These are phyloP conservation scores for Colletotrichum costaricense DNA, from an alignment of 2,329 filamentous ascomycete genomes.

Conservation along the genomic window DNA sequence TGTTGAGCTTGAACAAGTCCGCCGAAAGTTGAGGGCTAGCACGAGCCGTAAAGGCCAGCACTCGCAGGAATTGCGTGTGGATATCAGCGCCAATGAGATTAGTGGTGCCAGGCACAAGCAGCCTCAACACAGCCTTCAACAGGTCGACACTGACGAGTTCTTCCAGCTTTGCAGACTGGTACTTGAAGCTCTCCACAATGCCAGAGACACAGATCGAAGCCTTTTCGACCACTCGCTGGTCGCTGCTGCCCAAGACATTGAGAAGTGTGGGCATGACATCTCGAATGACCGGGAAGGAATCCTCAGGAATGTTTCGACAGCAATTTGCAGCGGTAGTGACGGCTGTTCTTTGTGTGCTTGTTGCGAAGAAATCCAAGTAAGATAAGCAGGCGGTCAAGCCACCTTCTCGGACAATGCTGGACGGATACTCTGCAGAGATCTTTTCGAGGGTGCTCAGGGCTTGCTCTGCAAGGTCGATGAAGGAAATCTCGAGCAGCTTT, in stretches of 20 bases:
- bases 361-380: constrained; percentile 97
- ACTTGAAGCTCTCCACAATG: constrained; percentile 97
- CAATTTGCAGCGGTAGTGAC: constrained; percentile 98
- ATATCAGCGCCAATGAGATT: constrained; percentile 95
- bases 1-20: constrained; percentile 94
- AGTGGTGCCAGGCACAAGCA: constrained; percentile 92
- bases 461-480: constrained; percentile 97
- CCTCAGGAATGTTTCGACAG: constrained; percentile 94
- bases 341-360: constrained; percentile 94
- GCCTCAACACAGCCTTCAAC: constrained; percentile 83
- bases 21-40: constrained; percentile 89
- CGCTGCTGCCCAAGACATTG: constrained; percentile 89
- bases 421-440: constrained; percentile 95
- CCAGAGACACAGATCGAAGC: constrained; percentile 94
- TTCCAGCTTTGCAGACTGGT: constrained; percentile 87
- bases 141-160: constrained; percentile 91
- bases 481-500: constrained; percentile 94
- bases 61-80: constrained; percentile 94
- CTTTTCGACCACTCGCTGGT: constrained; percentile 97
- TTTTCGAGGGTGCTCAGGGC: constrained; percentile 96
- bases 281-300: constrained; percentile 89
- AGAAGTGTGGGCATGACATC: constrained; percentile 97
- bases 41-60: constrained; percentile 89
- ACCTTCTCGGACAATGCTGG: constrained; percentile 94
- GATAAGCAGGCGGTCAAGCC: constrained; percentile 95